phyloP scores from a whole-genome alignment of 176 grass and related monocot species.

The Panicum miliaceum region DNA sequence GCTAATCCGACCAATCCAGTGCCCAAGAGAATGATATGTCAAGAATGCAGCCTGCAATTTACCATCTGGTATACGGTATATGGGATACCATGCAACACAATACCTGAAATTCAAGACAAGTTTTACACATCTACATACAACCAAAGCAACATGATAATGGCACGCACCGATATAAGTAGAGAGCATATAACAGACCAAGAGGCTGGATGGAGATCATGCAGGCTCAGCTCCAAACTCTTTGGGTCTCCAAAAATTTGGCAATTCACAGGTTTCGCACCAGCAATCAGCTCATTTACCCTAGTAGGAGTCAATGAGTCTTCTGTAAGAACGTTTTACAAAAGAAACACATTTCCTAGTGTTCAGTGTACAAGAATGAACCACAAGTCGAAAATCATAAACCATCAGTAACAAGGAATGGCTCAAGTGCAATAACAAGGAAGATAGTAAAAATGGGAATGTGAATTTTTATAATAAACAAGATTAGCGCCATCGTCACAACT shows the following conservation, averaged over 20 bases:
- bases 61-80: constrained; percentile 83
- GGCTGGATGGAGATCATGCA: constrained; percentile 75
- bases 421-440: not conserved
- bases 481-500: not conserved
- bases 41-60: constrained; percentile 91
- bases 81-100: constrained; percentile 95
- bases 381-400: constrained; percentile 16
- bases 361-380: not conserved
- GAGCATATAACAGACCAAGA: constrained; percentile 77
- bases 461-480: not conserved
- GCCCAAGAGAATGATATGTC: constrained; percentile 87
- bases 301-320: constrained; percentile 32
- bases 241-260: constrained; percentile 63
- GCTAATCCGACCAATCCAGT: constrained; percentile 44
- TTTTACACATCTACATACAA: constrained; percentile 33
- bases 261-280: constrained; percentile 39
- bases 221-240: constrained; percentile 53
- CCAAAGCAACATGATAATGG: constrained; percentile 18
- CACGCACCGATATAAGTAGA: not conserved
- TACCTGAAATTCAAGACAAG: constrained; percentile 63
- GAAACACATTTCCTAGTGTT: constrained; percentile 20
- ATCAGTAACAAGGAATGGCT: not conserved
- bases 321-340: constrained; percentile 36
- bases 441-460: not conserved
- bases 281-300: constrained; percentile 80